Conservation (phyloP, 75 land plant species). For the Pseudotsuga menziesii region DNA sequence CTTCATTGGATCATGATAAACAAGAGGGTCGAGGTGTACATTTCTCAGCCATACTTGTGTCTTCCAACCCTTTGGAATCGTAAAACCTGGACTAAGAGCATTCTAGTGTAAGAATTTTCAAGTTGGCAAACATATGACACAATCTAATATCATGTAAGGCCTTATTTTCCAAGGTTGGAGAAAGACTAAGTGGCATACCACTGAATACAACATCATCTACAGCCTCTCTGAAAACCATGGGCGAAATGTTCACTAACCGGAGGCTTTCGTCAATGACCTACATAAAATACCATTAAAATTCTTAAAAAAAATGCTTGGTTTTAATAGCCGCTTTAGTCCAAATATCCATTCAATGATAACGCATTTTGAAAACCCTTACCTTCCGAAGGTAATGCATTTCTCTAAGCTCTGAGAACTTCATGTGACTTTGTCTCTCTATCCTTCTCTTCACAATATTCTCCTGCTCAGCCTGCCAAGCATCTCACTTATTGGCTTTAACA, state of each 20-base stretch:
- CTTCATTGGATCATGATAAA: slow-evolving; percentile 50
- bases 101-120: background rate
- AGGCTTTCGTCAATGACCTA: slow-evolving; percentile 62
- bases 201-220: slow-evolving; percentile 33
- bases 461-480: slow-evolving; percentile 49
- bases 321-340: background rate
- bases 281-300: background rate
- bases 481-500: background rate
- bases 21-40: slow-evolving; percentile 66
- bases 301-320: background rate
- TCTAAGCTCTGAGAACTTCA: slow-evolving; percentile 48
- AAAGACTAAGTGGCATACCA: slow-evolving; percentile 20
- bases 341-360: background rate
- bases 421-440: slow-evolving; percentile 32
- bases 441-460: slow-evolving; percentile 40
- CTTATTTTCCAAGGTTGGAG: background rate
- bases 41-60: slow-evolving; percentile 68
- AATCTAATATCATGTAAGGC: background rate
- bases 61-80: slow-evolving; percentile 80
- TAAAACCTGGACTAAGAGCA: slow-evolving; percentile 39
- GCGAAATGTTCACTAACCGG: slow-evolving; percentile 48
- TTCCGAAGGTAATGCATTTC: slow-evolving; percentile 57
- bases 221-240: slow-evolving; percentile 54
- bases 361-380: slow-evolving; percentile 16
- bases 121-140: background rate